phyloP scores from a whole-genome alignment of 257 asterid genomes.

The Salvia splendens region DNA sequence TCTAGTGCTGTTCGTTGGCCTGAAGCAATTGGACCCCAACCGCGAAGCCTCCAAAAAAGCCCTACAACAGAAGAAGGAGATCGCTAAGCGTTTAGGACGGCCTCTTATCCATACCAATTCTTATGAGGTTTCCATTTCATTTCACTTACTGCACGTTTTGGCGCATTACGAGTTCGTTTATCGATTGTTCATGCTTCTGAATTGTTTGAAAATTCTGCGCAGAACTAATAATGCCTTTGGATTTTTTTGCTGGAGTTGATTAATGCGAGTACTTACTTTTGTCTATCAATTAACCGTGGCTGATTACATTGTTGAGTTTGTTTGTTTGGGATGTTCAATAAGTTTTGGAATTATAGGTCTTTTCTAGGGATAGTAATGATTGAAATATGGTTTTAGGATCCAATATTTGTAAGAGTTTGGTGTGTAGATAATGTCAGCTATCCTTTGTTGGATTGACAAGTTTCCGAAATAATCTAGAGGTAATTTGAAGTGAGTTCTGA shows the following conservation, averaged over 20 bases:
- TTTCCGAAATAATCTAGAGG: neutral
- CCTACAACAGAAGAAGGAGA: slow-evolving; percentile 73
- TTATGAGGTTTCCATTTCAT: slow-evolving; percentile 59
- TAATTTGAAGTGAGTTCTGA: neutral
- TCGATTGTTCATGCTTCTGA: neutral
- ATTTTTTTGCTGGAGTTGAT: neutral
- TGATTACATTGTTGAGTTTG: neutral
- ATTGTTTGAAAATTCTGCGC: neutral
- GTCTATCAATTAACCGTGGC: neutral
- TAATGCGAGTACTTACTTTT: neutral
- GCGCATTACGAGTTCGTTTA: neutral
- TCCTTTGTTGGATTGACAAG: neutral
- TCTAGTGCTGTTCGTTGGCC: slow-evolving; percentile 71
- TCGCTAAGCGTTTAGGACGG: slow-evolving; percentile 91
- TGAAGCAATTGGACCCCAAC: slow-evolving; percentile 78
- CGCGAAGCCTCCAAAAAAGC: slow-evolving; percentile 79
- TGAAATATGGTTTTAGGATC: neutral
- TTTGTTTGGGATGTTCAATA: neutral
- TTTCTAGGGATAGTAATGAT: neutral
- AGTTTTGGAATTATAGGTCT: neutral
- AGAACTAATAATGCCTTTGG: neutral
- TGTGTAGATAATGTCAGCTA: neutral
- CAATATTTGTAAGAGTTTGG: neutral
- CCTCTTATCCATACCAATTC: slow-evolving; percentile 74
- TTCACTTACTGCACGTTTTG: neutral